Conservation (phyloP, 257 asterid species). For the Salvia rosmarinus region DNA sequence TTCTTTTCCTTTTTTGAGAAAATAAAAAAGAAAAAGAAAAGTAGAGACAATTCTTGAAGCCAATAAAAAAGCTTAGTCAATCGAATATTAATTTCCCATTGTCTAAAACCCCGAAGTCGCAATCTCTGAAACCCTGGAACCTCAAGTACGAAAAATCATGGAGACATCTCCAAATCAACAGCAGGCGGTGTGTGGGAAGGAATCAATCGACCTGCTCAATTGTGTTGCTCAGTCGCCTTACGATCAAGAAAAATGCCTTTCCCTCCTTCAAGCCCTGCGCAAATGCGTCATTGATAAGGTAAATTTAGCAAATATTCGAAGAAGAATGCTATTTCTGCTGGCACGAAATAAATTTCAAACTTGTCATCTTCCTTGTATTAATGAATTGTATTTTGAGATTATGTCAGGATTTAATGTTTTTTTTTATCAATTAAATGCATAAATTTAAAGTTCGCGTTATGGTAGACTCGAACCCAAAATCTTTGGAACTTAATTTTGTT, state of each 20-base stretch:
- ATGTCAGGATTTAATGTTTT: neutral
- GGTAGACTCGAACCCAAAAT: no score
- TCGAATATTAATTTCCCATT: neutral
- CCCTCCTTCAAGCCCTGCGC: slow-evolving; percentile 70
- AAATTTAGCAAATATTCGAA: neutral
- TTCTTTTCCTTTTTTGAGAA: no score
- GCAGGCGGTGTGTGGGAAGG: slow-evolving; percentile 67
- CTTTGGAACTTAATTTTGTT: no score
- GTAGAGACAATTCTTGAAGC: no score
- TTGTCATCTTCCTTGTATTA: neutral
- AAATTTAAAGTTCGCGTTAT: no score
- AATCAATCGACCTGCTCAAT: slow-evolving; percentile 78
- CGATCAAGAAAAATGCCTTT: slow-evolving; percentile 68
- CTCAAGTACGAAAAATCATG: slow-evolving; percentile 34
- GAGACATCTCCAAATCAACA: slow-evolving; percentile 46
- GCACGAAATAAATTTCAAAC: neutral
- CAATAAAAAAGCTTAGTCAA: no score
- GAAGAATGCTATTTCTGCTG: neutral
- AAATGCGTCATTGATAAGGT: slow-evolving; percentile 77
- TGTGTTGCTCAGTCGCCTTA: slow-evolving; percentile 69
- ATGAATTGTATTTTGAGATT: no score
- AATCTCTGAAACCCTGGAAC: slow-evolving; percentile 41
- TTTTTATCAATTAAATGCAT: neutral
- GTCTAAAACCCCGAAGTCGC: slow-evolving; percentile 29
- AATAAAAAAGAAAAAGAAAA: no score